phyloP scores from a whole-genome alignment of 768 basidiomycete genomes.

The Leccinum variicolor region DNA sequence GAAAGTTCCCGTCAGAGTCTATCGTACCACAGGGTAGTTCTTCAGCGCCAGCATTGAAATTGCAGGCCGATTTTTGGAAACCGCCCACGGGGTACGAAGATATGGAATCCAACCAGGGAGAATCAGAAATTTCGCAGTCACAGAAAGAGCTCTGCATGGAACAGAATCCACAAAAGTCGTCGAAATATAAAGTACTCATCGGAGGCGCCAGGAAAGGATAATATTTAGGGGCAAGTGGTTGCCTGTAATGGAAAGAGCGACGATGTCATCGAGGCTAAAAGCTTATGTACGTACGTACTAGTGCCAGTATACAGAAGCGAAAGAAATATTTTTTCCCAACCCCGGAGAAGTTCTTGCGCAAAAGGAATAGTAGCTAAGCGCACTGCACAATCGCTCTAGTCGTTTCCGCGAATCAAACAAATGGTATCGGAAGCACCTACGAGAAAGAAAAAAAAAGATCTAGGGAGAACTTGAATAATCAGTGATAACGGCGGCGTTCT shows the following conservation, averaged over 20 bases:
- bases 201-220: background rate
- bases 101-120: slow-evolving; percentile 5
- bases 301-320: background rate
- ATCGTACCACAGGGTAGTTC: background rate
- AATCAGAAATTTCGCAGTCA: slow-evolving; percentile 1
- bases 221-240: background rate
- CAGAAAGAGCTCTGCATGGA: background rate
- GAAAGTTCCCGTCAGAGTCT: background rate
- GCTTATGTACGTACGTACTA: background rate
- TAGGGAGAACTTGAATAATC: slow-evolving; percentile 35
- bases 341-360: background rate
- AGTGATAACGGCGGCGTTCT: slow-evolving; percentile 31
- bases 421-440: background rate
- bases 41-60: background rate
- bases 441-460: background rate
- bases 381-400: background rate
- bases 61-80: background rate
- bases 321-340: background rate
- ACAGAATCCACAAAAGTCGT: slow-evolving; percentile 7
- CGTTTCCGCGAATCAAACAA: background rate
- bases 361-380: background rate
- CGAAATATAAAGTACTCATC: slow-evolving; percentile 8
- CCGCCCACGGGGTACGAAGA: background rate
- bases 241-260: slow-evolving; percentile 5
- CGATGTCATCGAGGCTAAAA: background rate